These are phyloP conservation scores for Trichoderma endophyticum DNA, from an alignment of 2,329 filamentous ascomycete genomes.

Conservation along the genomic window DNA sequence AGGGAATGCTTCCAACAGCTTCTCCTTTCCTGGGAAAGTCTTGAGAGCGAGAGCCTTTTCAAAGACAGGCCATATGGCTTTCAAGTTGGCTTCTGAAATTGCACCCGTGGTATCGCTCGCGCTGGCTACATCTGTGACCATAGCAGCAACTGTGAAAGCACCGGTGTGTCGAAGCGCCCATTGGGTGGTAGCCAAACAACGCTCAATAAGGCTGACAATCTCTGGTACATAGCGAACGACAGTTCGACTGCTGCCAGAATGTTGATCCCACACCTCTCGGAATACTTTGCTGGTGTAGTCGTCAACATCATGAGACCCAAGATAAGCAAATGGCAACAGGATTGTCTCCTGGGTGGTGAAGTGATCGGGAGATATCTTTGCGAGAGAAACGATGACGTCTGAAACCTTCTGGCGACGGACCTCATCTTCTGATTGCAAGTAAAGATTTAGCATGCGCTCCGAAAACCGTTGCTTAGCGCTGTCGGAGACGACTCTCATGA, in stretches of 20 bases:
- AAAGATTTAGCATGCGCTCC: slow-evolving; percentile 60
- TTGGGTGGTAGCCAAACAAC: slow-evolving; percentile 71
- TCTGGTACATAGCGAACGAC: slow-evolving; percentile 82
- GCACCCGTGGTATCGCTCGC: slow-evolving; percentile 56
- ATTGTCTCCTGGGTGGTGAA: slow-evolving; percentile 73
- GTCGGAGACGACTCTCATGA: slow-evolving; percentile 60
- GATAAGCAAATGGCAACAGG: slow-evolving; percentile 81
- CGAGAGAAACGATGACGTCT: slow-evolving; percentile 78
- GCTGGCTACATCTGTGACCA: slow-evolving; percentile 62
- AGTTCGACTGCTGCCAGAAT: slow-evolving; percentile 79
- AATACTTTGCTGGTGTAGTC: slow-evolving; percentile 78
- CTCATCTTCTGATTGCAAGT: slow-evolving; percentile 79
- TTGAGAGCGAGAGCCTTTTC: slow-evolving; percentile 82
- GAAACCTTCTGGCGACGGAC: slow-evolving; percentile 70
- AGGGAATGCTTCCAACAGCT: slow-evolving; percentile 74
- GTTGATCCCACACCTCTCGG: slow-evolving; percentile 81
- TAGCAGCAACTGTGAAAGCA: slow-evolving; percentile 74
- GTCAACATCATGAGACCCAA: slow-evolving; percentile 82
- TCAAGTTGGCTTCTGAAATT: slow-evolving; percentile 58
- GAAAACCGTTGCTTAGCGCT: slow-evolving; percentile 51
- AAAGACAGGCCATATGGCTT: slow-evolving; percentile 74
- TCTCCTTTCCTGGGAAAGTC: slow-evolving; percentile 90
- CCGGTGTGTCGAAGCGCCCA: slow-evolving; percentile 91
- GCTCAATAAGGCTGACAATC: slow-evolving; percentile 66
- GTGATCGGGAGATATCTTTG: slow-evolving; percentile 83